These are phyloP conservation scores for Fusarium sp. DNA, from an alignment of 2,329 filamentous ascomycete genomes.

Conservation along the genomic window DNA sequence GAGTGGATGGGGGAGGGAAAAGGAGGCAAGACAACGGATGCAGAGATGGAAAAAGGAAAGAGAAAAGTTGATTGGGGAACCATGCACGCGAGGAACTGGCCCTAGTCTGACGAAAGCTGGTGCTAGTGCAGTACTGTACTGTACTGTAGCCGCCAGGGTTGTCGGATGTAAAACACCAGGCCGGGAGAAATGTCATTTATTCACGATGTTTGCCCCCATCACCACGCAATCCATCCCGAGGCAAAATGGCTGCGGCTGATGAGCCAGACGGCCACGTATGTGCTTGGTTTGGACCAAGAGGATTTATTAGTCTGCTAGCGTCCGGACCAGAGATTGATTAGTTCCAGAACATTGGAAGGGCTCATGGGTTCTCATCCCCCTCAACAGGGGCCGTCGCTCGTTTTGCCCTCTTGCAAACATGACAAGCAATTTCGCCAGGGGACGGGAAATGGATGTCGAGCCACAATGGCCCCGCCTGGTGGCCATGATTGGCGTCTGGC, in stretches of 20 bases:
- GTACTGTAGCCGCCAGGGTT: constrained; percentile 12
- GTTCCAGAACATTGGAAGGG: constrained; percentile 1
- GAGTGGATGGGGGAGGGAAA: neutral
- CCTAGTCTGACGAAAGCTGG: constrained; percentile 2
- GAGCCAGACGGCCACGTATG: neutral
- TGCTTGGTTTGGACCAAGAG: neutral
- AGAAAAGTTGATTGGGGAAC: neutral
- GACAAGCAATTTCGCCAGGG: constrained; percentile 45
- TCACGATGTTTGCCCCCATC: neutral
- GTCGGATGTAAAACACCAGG: constrained; percentile 1
- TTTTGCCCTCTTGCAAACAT: constrained; percentile 30
- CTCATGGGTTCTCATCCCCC: neutral
- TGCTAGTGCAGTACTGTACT: constrained; percentile 11
- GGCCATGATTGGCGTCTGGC: constrained; percentile 37
- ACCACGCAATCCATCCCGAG: neutral
- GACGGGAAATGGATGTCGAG: constrained; percentile 46
- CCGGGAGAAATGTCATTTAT: neutral
- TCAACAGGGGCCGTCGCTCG: constrained; percentile 17
- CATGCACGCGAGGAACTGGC: neutral
- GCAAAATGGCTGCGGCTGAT: constrained; percentile 1
- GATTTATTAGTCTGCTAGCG: too few species aligned
- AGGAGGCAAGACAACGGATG: neutral
- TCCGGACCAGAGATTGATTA: constrained; percentile 1
- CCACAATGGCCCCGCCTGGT: constrained; percentile 43
- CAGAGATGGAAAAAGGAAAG: neutral